Conservation (phyloP, 208 protist species). For the Acanthamoeba culbertsoni region DNA sequence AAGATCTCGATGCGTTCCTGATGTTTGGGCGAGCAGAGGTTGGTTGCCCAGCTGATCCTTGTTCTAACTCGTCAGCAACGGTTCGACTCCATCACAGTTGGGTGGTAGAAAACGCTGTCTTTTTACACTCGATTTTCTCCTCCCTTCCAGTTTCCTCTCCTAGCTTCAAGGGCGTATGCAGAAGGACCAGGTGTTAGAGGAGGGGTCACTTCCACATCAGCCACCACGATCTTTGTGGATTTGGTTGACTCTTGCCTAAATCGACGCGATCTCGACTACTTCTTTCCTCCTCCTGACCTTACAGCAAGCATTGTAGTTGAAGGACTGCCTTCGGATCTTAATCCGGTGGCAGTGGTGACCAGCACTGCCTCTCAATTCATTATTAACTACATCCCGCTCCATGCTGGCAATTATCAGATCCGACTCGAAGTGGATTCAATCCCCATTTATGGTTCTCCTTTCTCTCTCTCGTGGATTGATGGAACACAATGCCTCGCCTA, state of each 20-base stretch:
- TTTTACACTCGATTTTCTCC: too few species aligned
- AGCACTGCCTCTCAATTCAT: not conserved
- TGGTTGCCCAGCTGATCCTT: too few species aligned
- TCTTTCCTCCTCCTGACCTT: not conserved
- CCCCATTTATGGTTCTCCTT: conserved; percentile 2
- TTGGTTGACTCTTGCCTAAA: not conserved
- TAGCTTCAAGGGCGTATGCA: too few species aligned
- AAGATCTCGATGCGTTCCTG: too few species aligned
- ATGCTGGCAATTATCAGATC: conserved; percentile 11
- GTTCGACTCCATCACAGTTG: too few species aligned
- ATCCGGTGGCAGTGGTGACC: not conserved
- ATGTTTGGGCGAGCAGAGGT: too few species aligned
- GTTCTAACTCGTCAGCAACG: too few species aligned
- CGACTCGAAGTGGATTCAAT: not conserved
- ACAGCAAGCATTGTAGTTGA: not conserved
- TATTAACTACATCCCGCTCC: not conserved
- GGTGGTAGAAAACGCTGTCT: too few species aligned
- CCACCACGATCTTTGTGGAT: not conserved
- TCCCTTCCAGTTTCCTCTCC: too few species aligned
- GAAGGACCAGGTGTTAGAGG: not conserved
- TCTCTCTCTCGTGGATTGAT: not conserved
- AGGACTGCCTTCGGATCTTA: not conserved
- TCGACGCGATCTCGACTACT: not conserved
- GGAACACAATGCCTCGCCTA: not conserved
- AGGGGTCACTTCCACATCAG: not conserved